Base-by-base conservation (phyloP, 768 basidiomycete genomes). In the Amanita polypyramis region DNA sequence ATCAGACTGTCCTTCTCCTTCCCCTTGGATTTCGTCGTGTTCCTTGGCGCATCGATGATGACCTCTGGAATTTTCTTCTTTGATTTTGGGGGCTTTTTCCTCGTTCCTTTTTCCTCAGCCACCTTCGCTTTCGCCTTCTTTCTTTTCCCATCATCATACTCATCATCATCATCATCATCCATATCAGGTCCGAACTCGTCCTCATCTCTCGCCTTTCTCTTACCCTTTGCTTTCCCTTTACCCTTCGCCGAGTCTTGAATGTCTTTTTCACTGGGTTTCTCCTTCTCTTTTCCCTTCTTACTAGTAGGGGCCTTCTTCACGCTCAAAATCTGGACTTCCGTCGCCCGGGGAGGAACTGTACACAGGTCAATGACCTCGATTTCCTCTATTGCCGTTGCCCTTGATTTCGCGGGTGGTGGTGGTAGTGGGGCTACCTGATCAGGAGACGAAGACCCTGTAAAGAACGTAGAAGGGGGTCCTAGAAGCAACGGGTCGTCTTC, bases 361-460 rank as follows among this genome's bases (percentile, higher is more conserved):
- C 62, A 64, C 42, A 64, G 45, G 50, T 67, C 63, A 15, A 67
- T 57, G 7, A 65, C 39, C 12, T 64, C 60, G 17, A 40, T 56
- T 37, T 58, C 52, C 12, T 43, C 17, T 25, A n/a, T 20, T 35
- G 15, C 17, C 21, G 14, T 45, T 5, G 38, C 15, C 27, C 43
- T 47, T 23, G 19, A 33, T 37, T 45, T 32, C 15, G 17, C 12
- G 12, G 19, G 43, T 7, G 49, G 49, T 2, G 44, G 50, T 7
- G 23, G 50, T 7, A 20, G 37, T 5, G 47, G 36, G 5, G 23
- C 38, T 7, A 27, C 25, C 10, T n/a, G 25, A 20, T 2, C 56
- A 56, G 14, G 63, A 53, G 73, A 70, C 9, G 75, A 71, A 5
- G 75, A 68, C 3, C 65, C 60, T 9, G 72, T 70, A 35, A 76